These are phyloP conservation scores for Oxyria digyna DNA, from an alignment of 148 eudicot species.

Conservation along the genomic window DNA sequence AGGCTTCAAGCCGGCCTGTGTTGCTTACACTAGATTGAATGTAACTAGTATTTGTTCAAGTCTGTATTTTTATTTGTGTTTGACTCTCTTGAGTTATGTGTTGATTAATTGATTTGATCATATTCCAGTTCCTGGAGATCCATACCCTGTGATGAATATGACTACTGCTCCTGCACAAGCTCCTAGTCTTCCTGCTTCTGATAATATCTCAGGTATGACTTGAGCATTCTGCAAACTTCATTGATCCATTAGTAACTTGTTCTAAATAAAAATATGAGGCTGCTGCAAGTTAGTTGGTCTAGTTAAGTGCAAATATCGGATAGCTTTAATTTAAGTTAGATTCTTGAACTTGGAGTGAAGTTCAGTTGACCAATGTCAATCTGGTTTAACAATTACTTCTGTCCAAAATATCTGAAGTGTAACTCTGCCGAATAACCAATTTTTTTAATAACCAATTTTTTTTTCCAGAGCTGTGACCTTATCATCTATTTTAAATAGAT, in stretches of 20 bases:
- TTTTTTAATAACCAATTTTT: too few species aligned
- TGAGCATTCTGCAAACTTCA: not conserved
- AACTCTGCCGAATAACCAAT: not conserved
- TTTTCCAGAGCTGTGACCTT: not conserved
- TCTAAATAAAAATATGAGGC: not conserved
- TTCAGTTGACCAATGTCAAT: not conserved
- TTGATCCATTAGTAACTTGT: too few species aligned
- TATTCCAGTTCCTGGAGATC: conserved; percentile 75
- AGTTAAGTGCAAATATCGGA: too few species aligned
- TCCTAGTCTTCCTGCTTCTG: conserved; percentile 36
- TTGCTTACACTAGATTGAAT: not conserved
- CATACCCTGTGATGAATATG: conserved; percentile 35
- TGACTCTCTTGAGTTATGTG: not conserved
- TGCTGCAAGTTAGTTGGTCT: not conserved
- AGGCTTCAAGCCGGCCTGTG: too few species aligned
- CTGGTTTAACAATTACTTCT: not conserved
- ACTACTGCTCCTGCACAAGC: conserved; percentile 44
- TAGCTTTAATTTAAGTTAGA: not conserved
- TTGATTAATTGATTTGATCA: not conserved
- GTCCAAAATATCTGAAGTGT: not conserved
- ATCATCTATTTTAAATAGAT: too few species aligned
- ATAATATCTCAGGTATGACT: conserved; percentile 36
- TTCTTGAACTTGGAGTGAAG: not conserved
- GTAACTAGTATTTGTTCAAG: not conserved
- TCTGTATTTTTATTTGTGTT: not conserved